Evolutionary conservation across 2,329 filamentous ascomycete species (phyloP), one percentile per base, ranked within the genome.

Genomic region (Aspergillaceae sp.): DNA sequence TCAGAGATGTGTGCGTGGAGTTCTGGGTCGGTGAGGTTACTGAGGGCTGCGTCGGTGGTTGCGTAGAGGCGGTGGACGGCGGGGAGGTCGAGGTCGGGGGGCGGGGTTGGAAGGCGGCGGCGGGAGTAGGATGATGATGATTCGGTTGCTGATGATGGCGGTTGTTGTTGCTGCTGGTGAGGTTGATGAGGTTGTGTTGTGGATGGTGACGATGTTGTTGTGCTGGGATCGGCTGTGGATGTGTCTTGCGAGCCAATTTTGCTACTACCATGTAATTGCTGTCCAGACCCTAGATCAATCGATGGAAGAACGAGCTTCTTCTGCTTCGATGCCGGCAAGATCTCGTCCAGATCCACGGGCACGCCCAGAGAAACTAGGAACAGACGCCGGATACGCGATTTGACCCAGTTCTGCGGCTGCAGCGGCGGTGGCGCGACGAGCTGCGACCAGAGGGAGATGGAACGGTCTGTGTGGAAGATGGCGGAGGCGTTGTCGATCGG

Each of bases 361-460:
- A 98, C 92, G 11, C 92, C 92, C 0, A 98, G 79, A 1, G 90
- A 96, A 45, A 98, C 90, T 37, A 98, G 81, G 65, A 98, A 98
- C 28, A 98, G 79, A 29, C 92, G 86, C 44, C 92, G 83, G 57
- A 95, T 98, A 43, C 90, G 87, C 44, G 89, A 95, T 53, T 92
- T 87, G 48, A 96, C 94, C 92, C 92, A 98, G 67, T 98, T 92
- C 0, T 92, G 91, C 4, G 92, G 92, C 59, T 95, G 89, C 34
- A 98, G 79, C 2, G 92, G 90, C 2, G 92, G 92, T 19, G 92
- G 91, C 2, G 91, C 91, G 29, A 96, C 88, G 4, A 98, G 81
- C 71, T 98, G 92, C 36, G 90, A 89, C 92, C 92, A 98, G 32
- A 98, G 75, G 0, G 92, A 96, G 46, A 87, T 83, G 50, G 87